phyloP scores from a whole-genome alignment of 2,329 filamentous ascomycete genomes.

The Aotearoamyces nothofagi region DNA sequence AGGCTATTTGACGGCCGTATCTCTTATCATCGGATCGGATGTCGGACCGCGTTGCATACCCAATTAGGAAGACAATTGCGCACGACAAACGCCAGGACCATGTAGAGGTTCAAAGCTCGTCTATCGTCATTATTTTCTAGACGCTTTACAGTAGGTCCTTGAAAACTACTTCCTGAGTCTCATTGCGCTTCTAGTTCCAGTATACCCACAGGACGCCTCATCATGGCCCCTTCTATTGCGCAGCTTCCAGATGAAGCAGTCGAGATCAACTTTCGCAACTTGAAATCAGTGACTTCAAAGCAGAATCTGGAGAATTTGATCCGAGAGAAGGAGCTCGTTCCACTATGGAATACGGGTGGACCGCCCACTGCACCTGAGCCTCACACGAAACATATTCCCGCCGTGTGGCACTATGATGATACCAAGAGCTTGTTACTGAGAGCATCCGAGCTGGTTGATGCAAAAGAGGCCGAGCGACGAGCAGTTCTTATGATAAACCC shows the following conservation, averaged over 20 bases:
- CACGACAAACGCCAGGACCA: too few relatives aligned
- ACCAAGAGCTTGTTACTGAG: neutral
- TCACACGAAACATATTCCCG: conserved; percentile 2
- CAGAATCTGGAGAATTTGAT: conserved; percentile 1
- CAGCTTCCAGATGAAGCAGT: conserved; percentile 2
- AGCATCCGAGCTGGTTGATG: conserved; percentile 1
- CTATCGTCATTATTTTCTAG: too few relatives aligned
- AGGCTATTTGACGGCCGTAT: too few relatives aligned
- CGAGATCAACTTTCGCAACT: neutral
- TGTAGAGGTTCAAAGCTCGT: too few relatives aligned
- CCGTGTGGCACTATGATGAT: conserved; percentile 2
- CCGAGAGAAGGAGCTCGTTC: conserved; percentile 2
- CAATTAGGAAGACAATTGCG: too few relatives aligned
- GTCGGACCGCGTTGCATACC: too few relatives aligned
- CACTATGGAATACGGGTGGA: conserved; percentile 2
- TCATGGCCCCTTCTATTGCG: conserved; percentile 1
- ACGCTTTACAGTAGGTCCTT: too few relatives aligned
- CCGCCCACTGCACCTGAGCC: conserved; percentile 1
- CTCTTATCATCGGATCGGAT: too few relatives aligned
- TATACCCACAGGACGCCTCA: too few relatives aligned
- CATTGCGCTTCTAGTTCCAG: too few relatives aligned
- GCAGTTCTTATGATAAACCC: conserved; percentile 3
- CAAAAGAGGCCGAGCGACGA: conserved; percentile 2
- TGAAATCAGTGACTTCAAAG: conserved; percentile 2
- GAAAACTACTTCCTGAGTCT: too few relatives aligned